Evolutionary conservation across 1,284 basidiomycete species (phyloP).

Genomic region (Phellinidium pouzarii): DNA sequence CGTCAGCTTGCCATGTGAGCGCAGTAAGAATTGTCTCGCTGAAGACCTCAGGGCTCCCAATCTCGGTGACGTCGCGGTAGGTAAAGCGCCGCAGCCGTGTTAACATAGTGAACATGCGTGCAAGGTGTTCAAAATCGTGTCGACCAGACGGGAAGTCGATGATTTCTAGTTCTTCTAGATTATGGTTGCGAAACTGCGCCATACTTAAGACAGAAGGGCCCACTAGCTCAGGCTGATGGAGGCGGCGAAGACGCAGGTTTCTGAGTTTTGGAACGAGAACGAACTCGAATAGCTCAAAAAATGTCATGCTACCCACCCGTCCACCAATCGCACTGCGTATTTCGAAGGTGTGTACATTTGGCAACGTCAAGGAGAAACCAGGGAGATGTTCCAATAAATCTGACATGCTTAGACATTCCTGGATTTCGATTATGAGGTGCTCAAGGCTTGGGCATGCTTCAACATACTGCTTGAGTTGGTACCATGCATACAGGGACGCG

Average conservation of each 20-base stretch:
- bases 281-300: not conserved
- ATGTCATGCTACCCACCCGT: not conserved
- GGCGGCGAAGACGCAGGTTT: conserved; percentile 1
- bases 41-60: not conserved
- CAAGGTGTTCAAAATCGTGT: not conserved
- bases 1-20: not conserved
- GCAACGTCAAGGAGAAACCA: not conserved
- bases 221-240: not conserved
- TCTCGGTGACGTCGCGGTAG: conserved; percentile 1
- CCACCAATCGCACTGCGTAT: conserved; percentile 6
- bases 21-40: not conserved
- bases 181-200: not conserved
- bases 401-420: not conserved
- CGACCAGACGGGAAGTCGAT: conserved; percentile 1
- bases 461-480: conserved; percentile 4
- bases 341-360: conserved; percentile 4
- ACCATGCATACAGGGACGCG: conserved; percentile 4
- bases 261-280: conserved; percentile 2
- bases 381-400: not conserved
- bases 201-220: not conserved
- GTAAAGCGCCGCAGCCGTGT: not conserved
- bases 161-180: conserved; percentile 2
- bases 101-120: not conserved
- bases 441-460: conserved; percentile 3
- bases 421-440: conserved; percentile 1